phyloP scores from a whole-genome alignment of 2,329 filamentous ascomycete genomes.

The Botrytis pseudocinerea region DNA sequence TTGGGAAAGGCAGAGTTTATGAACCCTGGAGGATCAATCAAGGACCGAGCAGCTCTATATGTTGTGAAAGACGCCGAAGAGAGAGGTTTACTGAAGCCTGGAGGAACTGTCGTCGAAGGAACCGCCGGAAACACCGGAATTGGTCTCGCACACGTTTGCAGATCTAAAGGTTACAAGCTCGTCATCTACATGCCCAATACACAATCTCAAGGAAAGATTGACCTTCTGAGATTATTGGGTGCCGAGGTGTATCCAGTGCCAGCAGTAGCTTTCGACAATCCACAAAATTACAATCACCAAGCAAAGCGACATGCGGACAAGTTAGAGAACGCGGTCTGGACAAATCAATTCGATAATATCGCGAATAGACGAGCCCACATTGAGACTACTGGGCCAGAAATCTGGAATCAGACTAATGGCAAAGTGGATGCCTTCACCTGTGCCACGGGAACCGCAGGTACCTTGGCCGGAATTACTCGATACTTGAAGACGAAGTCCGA shows the following conservation, averaged over 20 bases:
- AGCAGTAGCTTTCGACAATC: constrained; percentile 92
- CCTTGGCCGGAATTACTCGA: constrained; percentile 82
- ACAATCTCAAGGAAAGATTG: constrained; percentile 96
- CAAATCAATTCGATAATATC: constrained; percentile 97
- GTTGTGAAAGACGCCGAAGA: constrained; percentile 94
- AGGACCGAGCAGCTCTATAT: constrained; percentile 93
- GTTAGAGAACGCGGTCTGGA: constrained; percentile 91
- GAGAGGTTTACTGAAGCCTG: constrained; percentile 74
- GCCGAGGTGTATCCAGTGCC: constrained; percentile 96
- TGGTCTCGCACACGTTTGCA: constrained; percentile 93
- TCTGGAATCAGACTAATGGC: constrained; percentile 88
- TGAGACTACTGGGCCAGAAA: constrained; percentile 95
- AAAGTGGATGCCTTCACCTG: constrained; percentile 93
- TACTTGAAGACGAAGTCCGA: constrained; percentile 82
- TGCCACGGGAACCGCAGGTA: constrained; percentile 89
- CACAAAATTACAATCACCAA: constrained; percentile 97
- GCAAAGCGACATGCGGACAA: constrained; percentile 84
- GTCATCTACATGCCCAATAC: constrained; percentile 99
- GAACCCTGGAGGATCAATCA: constrained; percentile 94
- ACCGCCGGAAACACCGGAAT: constrained; percentile 98
- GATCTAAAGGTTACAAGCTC: constrained; percentile 85
- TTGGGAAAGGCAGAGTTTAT: constrained; percentile 98
- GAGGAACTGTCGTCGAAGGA: constrained; percentile 94
- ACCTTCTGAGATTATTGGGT: constrained; percentile 84
- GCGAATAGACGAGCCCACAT: constrained; percentile 93